These are phyloP conservation scores for Gilbertella persicaria DNA, from an alignment of 371 early-diverging fungal genomes.

Conservation along the genomic window DNA sequence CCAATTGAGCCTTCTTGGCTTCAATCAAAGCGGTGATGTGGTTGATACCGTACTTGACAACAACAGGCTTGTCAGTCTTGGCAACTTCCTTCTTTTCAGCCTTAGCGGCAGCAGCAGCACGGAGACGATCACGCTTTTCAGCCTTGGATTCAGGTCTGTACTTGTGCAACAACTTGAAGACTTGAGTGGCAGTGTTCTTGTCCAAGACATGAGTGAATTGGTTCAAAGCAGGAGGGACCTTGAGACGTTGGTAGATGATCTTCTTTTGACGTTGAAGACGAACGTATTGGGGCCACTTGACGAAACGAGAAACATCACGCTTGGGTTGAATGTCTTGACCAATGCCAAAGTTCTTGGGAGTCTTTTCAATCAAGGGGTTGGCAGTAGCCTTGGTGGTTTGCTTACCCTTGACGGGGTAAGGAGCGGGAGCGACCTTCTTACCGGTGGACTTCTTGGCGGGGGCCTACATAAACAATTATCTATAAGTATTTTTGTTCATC, in stretches of 20 bases:
- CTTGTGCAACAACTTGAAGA: slow-evolving; percentile 96
- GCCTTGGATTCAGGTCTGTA: slow-evolving; percentile 98
- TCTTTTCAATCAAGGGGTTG: slow-evolving; percentile 94
- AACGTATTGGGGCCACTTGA: slow-evolving; percentile 98
- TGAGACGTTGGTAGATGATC: slow-evolving; percentile 96
- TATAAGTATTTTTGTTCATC: slow-evolving; percentile 13
- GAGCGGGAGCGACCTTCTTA: slow-evolving; percentile 95
- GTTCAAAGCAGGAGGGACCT: slow-evolving; percentile 99
- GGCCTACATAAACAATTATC: slow-evolving; percentile 1
- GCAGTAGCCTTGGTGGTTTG: slow-evolving; percentile 61
- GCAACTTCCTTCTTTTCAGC: slow-evolving; percentile 88
- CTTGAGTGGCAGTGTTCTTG: slow-evolving; percentile 96
- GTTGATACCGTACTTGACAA: slow-evolving; percentile 99
- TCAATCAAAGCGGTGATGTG: slow-evolving; percentile 98
- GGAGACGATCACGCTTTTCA: slow-evolving; percentile 96
- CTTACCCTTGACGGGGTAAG: slow-evolving; percentile 75
- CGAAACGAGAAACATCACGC: slow-evolving; percentile 94
- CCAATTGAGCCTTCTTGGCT: slow-evolving; percentile 98
- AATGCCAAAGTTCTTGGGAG: slow-evolving; percentile 90
- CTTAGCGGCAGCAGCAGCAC: slow-evolving; percentile 77
- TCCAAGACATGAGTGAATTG: slow-evolving; percentile 98
- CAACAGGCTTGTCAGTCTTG: slow-evolving; percentile 91
- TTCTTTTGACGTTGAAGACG: slow-evolving; percentile 96
- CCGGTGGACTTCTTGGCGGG: slow-evolving; percentile 55
- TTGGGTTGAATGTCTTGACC: slow-evolving; percentile 95